These are phyloP conservation scores for Knoxdaviesia capensis DNA, from an alignment of 2,329 filamentous ascomycete genomes.

Conservation along the genomic window DNA sequence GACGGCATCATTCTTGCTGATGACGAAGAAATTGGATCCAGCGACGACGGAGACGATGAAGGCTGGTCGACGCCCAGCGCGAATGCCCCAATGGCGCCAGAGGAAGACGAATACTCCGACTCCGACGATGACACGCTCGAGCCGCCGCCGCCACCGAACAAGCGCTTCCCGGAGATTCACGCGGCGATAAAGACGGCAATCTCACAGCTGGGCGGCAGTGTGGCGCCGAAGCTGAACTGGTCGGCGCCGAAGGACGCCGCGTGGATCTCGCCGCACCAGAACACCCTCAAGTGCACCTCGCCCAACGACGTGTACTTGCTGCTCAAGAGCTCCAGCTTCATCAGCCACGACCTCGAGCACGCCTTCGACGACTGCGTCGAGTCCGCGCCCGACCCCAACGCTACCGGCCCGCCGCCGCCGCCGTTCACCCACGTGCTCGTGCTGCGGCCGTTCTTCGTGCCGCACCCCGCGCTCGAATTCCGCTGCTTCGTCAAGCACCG, in stretches of 20 bases:
- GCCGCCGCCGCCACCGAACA: constrained; percentile 24
- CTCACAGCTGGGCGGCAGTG: constrained; percentile 60
- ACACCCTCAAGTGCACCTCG: constrained; percentile 76
- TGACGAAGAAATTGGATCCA: constrained; percentile 28
- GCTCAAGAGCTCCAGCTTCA: constrained; percentile 83
- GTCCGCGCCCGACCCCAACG: constrained; percentile 23
- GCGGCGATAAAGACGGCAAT: constrained; percentile 59
- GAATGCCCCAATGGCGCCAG: constrained; percentile 9
- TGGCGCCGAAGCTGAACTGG: constrained; percentile 93
- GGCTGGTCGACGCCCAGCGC: constrained; percentile 14
- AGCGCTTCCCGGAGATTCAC: constrained; percentile 53
- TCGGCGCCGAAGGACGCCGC: constrained; percentile 89
- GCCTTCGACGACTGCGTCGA: constrained; percentile 59
- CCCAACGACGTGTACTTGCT: constrained; percentile 87
- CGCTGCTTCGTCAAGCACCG: constrained; percentile 81
- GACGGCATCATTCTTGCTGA: constrained; percentile 82
- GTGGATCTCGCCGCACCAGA: constrained; percentile 68
- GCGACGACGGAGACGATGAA: constrained; percentile 37
- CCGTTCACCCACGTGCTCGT: constrained; percentile 60
- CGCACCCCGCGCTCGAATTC: constrained; percentile 86
- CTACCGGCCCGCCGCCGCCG: constrained; percentile 11
- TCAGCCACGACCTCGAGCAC: constrained; percentile 85
- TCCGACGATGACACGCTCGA: constrained; percentile 25
- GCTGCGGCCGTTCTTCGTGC: constrained; percentile 68
- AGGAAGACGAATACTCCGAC: constrained; percentile 21